Evolutionary conservation across 2,329 filamentous ascomycete genomes (phyloP), one percentile per base, ranked within the genome.

Genomic region (Pseudocercospora ulei): DNA sequence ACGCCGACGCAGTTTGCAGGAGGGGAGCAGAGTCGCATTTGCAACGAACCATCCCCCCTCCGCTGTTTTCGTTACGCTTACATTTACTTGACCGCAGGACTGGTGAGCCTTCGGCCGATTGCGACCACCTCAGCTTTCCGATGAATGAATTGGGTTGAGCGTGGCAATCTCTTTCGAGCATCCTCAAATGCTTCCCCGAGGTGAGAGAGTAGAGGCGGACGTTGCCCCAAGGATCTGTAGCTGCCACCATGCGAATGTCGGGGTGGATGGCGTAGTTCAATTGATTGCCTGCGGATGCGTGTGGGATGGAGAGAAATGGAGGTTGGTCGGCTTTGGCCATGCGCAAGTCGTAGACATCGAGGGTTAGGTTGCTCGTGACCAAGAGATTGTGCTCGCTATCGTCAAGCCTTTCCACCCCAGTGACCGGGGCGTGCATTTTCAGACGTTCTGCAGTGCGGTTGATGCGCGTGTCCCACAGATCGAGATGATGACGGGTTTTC

Each of bases 121-220:
- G 12, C 16, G 17, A 17, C 28, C 28, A 31, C 28, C 28, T 31
- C 12, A 31, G 2, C 28, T 19, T 16, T n/a, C 22, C 13, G n/a
- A n/a, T n/a, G n/a, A n/a, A n/a, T n/a, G n/a, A 31, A 31, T 7
- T 16, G 4, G 7, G 16, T n/a, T 16, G 28, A 17, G 3, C 3
- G 16, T 19, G 13, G 8, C 7, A 11, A n/a, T 19, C 16, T 12
- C 7, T 31, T n/a, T 7, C 2, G 13, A 54, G 22, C 3, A 48
- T 47, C 18, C 33, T 44, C 22, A 55, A 9, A 20, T 31, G 27
- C 25, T 27, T 39, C 9, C 53, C 51, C 2, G 42, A 42, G 1
- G 43, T 39, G 6, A 56, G 29, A 12, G 50, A 52, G 25, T 53
- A 52, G n/a, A 47, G 34, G 33, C 53, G 47, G 1, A 57, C 26